Percentiles rank a stretch among this genome's conserved stretches.
Evolutionary conservation across 192 early-diverging fungal genomes (phyloP).

Genomic region (Allomyces macrogynus): DNA sequence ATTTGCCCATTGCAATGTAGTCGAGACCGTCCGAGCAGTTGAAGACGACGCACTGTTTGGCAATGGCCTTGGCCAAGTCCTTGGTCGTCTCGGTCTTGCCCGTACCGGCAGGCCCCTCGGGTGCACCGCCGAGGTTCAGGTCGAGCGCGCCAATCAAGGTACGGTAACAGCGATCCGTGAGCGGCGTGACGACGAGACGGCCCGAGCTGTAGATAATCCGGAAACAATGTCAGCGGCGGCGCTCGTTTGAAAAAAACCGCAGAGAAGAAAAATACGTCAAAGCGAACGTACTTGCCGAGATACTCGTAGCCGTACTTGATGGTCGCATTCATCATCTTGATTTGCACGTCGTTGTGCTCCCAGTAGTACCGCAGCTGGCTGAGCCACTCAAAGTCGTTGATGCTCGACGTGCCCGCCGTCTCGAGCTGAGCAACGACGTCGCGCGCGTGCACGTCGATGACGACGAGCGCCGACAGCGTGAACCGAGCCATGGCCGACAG

Average conservation of each 20-base stretch:
- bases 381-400: conserved; percentile 83
- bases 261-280: no score
- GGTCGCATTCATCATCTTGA: conserved; percentile 81
- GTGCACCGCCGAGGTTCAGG: conserved; percentile 81
- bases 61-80: conserved; percentile 80
- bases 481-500: conserved; percentile 59
- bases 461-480: conserved; percentile 94
- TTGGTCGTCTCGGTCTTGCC: conserved; percentile 99
- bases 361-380: conserved; percentile 92
- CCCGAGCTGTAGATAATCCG: conserved; percentile 25
- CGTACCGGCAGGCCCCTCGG: conserved; percentile 95
- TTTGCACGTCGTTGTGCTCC: conserved; percentile 34
- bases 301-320: conserved; percentile 98
- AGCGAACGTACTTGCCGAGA: conserved; percentile 43
- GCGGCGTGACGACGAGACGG: conserved; percentile 91
- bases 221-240: no score
- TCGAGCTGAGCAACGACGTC: conserved; percentile 63
- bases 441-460: conserved; percentile 94
- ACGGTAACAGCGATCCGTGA: conserved; percentile 97
- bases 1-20: conserved; percentile 99
- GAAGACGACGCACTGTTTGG: conserved; percentile 92
- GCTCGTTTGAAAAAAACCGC: no score
- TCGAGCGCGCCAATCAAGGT: conserved; percentile 95
- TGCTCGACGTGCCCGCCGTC: conserved; percentile 18
- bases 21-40: conserved; percentile 99